Evolutionary conservation across 257 asterid genomes (phyloP).

Genomic region (Striga asiatica): DNA sequence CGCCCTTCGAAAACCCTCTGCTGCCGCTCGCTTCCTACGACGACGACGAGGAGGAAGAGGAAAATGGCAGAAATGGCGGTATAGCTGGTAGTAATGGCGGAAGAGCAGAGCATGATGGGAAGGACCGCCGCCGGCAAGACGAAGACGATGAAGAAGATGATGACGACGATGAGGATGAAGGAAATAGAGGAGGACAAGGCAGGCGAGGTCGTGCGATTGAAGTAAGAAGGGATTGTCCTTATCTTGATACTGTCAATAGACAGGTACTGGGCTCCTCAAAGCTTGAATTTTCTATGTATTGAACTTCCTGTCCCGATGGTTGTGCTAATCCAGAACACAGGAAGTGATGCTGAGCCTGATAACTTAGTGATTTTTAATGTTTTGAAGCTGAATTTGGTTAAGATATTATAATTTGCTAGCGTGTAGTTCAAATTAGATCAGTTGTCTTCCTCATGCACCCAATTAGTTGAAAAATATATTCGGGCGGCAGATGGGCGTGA

Average conservation of each 20-base stretch:
- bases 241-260: constrained; percentile 90
- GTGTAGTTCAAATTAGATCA: background rate
- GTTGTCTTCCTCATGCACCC: no score
- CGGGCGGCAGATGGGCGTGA: no score
- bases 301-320: background rate
- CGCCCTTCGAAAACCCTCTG: constrained; percentile 50
- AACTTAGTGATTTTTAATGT: no score
- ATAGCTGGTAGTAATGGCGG: constrained; percentile 11
- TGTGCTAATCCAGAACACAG: no score
- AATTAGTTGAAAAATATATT: no score
- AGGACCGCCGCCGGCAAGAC: constrained; percentile 16
- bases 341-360: no score
- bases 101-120: constrained; percentile 22
- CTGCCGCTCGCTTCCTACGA: constrained; percentile 82
- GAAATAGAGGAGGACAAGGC: constrained; percentile 16
- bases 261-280: constrained; percentile 44
- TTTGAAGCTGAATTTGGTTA: background rate
- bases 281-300: constrained; percentile 3
- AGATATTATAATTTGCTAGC: background rate
- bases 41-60: constrained; percentile 53
- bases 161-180: constrained; percentile 30
- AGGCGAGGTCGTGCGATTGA: constrained; percentile 51
- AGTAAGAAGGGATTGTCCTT: constrained; percentile 89
- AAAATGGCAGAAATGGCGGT: constrained; percentile 13
- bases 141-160: constrained; percentile 20